These are phyloP conservation scores for Brassica cretica DNA, from an alignment of 345 rosid genomes.

Conservation along the genomic window DNA sequence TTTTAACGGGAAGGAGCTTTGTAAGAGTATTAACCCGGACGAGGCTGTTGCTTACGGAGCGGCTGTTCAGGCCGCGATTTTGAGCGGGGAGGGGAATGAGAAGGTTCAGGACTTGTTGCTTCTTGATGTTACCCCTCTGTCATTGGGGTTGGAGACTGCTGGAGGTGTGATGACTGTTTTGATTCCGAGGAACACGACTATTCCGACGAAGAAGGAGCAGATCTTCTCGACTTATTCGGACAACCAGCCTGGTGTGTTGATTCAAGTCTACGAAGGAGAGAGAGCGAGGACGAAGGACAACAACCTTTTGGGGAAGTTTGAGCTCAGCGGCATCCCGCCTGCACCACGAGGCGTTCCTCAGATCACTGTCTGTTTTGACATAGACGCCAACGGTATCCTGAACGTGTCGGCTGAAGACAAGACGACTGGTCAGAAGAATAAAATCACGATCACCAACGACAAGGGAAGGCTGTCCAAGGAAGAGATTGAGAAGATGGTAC, in stretches of 20 bases:
- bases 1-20: slow-evolving; percentile 58
- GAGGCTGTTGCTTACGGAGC: slow-evolving; percentile 74
- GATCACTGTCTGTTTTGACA: slow-evolving; percentile 33
- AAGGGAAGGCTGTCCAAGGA: slow-evolving; percentile 63
- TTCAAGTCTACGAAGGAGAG: slow-evolving; percentile 68
- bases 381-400: slow-evolving; percentile 46
- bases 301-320: slow-evolving; percentile 63
- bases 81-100: slow-evolving; percentile 69
- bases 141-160: slow-evolving; percentile 59
- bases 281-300: slow-evolving; percentile 58
- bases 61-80: slow-evolving; percentile 63
- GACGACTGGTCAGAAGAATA: slow-evolving; percentile 69
- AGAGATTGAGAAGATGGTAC: slow-evolving; percentile 66
- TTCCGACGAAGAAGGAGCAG: slow-evolving; percentile 64
- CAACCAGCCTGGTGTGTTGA: slow-evolving; percentile 62
- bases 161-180: slow-evolving; percentile 66
- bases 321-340: slow-evolving; percentile 61
- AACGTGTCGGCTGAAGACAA: slow-evolving; percentile 69
- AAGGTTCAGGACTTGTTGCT: slow-evolving; percentile 61
- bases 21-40: slow-evolving; percentile 61
- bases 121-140: slow-evolving; percentile 57
- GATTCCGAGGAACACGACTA: slow-evolving; percentile 61
- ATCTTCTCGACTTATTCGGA: slow-evolving; percentile 61
- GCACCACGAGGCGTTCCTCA: slow-evolving; percentile 62
- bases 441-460: slow-evolving; percentile 65